A percentile compares a stretch with the other conserved stretches of the same genome.
phyloP scores from a whole-genome alignment of 1,139 yeast genomes.

The Blastobotrys niveus region DNA sequence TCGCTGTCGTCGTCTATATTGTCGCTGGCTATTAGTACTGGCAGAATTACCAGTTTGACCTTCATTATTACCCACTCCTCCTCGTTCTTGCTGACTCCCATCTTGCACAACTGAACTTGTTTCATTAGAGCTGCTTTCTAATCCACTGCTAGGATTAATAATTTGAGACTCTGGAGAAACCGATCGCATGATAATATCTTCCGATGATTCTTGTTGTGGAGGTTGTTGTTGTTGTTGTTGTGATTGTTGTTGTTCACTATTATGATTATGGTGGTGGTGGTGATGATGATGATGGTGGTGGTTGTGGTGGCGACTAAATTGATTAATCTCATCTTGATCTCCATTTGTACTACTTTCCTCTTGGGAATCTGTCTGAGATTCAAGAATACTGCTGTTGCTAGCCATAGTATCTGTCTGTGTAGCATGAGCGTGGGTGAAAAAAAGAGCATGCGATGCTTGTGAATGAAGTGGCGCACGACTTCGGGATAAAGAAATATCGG shows the following conservation, averaged over 20 bases:
- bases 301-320: no score
- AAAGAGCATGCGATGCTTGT: slow-evolving; percentile 11
- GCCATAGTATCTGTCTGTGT: neutral
- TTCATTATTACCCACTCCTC: neutral
- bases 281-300: no score
- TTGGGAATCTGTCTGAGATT: neutral
- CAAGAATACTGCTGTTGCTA: neutral
- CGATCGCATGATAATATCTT: slow-evolving; percentile 5
- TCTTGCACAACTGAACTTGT: no score
- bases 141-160: neutral
- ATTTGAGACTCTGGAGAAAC: slow-evolving; percentile 7
- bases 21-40: neutral
- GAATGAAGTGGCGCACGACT: slow-evolving; percentile 8
- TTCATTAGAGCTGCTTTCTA: neutral
- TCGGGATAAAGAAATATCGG: slow-evolving; percentile 5
- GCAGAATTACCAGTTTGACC: neutral
- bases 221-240: no score
- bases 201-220: no score
- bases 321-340: neutral
- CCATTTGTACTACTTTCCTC: neutral
- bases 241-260: no score
- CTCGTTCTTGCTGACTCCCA: no score
- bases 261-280: no score
- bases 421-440: slow-evolving; percentile 12
- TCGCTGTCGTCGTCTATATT: neutral